Percentiles rank a stretch among this genome's conserved stretches.
Evolutionary conservation across 805 yeast species (phyloP).

Genomic region (Yamadazyma kitorensis): DNA sequence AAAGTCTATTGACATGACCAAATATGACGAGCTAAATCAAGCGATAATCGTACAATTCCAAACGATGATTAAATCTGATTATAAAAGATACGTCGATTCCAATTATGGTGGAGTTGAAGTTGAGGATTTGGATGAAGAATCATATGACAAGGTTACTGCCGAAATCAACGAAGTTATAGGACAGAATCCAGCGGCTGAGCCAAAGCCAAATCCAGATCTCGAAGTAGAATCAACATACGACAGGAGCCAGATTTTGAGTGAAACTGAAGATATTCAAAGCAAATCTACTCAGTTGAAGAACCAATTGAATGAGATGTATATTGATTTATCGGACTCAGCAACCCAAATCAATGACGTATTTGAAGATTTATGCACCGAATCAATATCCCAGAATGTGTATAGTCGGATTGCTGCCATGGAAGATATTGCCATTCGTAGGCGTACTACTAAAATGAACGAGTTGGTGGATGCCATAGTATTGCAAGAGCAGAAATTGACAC

Average conservation of each 20-base stretch:
- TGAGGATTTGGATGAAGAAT: constrained; percentile 32
- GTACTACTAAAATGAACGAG: constrained; percentile 18
- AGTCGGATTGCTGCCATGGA: constrained; percentile 5
- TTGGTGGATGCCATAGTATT: constrained; percentile 21
- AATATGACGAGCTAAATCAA: constrained; percentile 11
- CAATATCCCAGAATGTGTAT: constrained; percentile 1
- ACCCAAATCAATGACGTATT: background rate
- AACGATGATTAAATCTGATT: constrained; percentile 42
- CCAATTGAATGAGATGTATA: constrained; percentile 1
- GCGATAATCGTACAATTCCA: constrained; percentile 30
- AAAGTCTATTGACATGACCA: constrained; percentile 1
- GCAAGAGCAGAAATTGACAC: constrained; percentile 12
- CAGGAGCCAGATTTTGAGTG: too few relatives aligned
- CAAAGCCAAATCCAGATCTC: too few relatives aligned
- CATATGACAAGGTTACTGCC: constrained; percentile 5
- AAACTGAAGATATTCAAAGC: background rate
- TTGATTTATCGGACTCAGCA: background rate
- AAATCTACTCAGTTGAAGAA: constrained; percentile 2
- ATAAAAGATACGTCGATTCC: constrained; percentile 25
- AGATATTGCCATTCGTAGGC: constrained; percentile 6
- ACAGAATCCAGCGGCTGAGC: too few relatives aligned
- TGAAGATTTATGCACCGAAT: background rate
- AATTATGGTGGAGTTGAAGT: constrained; percentile 15
- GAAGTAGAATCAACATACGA: too few relatives aligned
- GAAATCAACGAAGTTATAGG: too few relatives aligned